Conservation (phyloP, 2,329 filamentous ascomycete species). For the Epichloe gansuensis region DNA sequence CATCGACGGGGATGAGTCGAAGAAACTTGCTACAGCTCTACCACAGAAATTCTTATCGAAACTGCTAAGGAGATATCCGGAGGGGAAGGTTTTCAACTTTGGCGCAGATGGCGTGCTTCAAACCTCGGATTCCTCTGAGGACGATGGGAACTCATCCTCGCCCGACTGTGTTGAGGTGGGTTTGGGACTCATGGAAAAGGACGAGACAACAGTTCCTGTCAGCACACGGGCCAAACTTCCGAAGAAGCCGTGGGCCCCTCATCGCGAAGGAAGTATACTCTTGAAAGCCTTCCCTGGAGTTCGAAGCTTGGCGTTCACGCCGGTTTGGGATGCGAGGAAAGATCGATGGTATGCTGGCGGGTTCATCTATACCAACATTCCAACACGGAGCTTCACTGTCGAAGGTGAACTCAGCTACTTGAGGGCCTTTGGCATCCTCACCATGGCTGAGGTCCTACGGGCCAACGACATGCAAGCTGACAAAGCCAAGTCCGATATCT, state of each 20-base stretch:
- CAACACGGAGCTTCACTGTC: conserved; percentile 30
- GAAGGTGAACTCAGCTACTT: conserved; percentile 39
- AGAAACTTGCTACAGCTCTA: conserved; percentile 11
- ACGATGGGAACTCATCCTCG: conserved; percentile 8
- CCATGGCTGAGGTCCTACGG: conserved; percentile 44
- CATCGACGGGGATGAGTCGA: conserved; percentile 16
- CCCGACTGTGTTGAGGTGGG: not conserved
- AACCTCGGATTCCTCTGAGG: conserved; percentile 17
- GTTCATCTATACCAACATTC: conserved; percentile 34
- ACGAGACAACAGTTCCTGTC: not conserved
- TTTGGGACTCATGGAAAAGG: not conserved
- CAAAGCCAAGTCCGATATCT: conserved; percentile 43
- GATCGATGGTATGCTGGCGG: conserved; percentile 37
- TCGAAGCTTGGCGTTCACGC: conserved; percentile 33
- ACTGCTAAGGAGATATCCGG: conserved; percentile 31
- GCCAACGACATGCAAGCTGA: conserved; percentile 25
- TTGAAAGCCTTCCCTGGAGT: conserved; percentile 27
- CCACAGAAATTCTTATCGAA: conserved; percentile 27
- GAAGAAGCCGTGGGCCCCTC: conserved; percentile 5
- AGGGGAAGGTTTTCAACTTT: conserved; percentile 34
- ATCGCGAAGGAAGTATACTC: conserved; percentile 16
- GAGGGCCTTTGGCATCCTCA: conserved; percentile 37
- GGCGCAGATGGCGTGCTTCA: conserved; percentile 25
- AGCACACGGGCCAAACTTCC: not conserved
- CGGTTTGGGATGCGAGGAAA: conserved; percentile 33